These are phyloP conservation scores for Capronia coronata DNA, from an alignment of 2,329 filamentous ascomycete genomes.

Conservation along the genomic window DNA sequence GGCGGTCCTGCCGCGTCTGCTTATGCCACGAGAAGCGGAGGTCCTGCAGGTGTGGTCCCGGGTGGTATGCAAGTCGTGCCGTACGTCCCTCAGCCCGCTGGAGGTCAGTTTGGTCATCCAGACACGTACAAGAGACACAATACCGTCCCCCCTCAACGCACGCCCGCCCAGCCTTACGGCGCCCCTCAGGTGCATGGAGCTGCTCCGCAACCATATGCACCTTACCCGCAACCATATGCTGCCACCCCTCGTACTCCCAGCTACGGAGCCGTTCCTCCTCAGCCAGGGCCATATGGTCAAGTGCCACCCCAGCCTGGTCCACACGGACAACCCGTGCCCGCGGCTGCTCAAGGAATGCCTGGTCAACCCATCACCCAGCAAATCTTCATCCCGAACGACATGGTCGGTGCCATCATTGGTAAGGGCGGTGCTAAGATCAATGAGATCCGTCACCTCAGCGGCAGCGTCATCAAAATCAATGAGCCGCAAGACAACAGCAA, in stretches of 20 bases:
- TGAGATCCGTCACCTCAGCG: constrained; percentile 92
- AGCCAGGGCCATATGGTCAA: constrained; percentile 61
- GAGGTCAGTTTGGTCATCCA: constrained; percentile 84
- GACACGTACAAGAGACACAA: constrained; percentile 75
- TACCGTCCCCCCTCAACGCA: constrained; percentile 63
- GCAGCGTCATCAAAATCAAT: constrained; percentile 99
- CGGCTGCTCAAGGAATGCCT: constrained; percentile 62
- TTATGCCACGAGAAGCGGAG: constrained; percentile 90
- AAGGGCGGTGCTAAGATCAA: constrained; percentile 99
- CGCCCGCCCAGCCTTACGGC: constrained; percentile 58
- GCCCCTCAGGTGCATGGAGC: constrained; percentile 67
- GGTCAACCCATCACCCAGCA: constrained; percentile 90
- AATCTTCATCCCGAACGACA: constrained; percentile 98
- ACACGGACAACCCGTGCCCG: constrained; percentile 62
- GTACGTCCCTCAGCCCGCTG: constrained; percentile 86
- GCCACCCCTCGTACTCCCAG: constrained; percentile 63
- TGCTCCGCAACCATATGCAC: constrained; percentile 37
- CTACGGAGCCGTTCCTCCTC: constrained; percentile 75
- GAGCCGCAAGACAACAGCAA: constrained; percentile 99
- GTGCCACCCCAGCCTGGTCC: constrained; percentile 53
- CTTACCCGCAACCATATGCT: constrained; percentile 66
- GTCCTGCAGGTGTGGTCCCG: constrained; percentile 85
- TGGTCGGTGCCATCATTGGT: constrained; percentile 98
- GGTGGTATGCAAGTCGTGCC: constrained; percentile 99
- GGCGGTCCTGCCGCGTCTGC: constrained; percentile 94